Base-by-base conservation (phyloP, 108 stramenopile genomes). In the Ochromonas danica region DNA sequence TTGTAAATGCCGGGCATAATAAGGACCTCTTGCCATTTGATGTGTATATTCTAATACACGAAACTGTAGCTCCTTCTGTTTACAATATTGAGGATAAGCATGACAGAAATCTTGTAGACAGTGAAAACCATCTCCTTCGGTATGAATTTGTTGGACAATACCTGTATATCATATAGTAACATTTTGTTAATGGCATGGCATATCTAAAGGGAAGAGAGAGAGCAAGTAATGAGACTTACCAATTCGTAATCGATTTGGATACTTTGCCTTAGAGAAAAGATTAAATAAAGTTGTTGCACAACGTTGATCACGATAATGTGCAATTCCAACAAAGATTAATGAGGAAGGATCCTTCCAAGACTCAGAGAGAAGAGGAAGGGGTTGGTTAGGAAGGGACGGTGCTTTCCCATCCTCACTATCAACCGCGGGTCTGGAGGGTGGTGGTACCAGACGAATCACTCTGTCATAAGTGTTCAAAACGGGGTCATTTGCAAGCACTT, bases 271-370 rank as follows among this genome's bases (percentile, higher is more conserved):
- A 74, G 43, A 82, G 83, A 88, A 85, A 41, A 87, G 40, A 77
- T 86, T 81, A 81, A 79, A 63, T 33, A 88, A 40, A n/a, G 86
- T 87, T 28, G 77, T 39, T 30, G 86, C 80, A 81, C 87, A 86
- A 41, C 62, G 62, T 38, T 27, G 31, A 80, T 87, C 86, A 42
- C 88, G 82, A 51, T 86, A 89, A 14, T 80, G 62, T 1, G 80
- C 61, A 27, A 89, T 81, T 2, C 77, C 78, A n/a, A 87, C 67
- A 42, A 83, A 87, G 38, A 87, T 77, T 36, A 31, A 25, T 67
- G 63, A 3, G 3, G 63, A 67, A 6, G 63, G 63, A 10, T 28
- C 27, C 25, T 67, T 36, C 63, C 63, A 67, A n/a, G n/a, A n/a
- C n/a, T n/a, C n/a, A n/a, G n/a, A n/a, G n/a, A n/a, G n/a, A n/a